Conservation (phyloP, 805 yeast genomes). For the Clavispora phyllophila region DNA sequence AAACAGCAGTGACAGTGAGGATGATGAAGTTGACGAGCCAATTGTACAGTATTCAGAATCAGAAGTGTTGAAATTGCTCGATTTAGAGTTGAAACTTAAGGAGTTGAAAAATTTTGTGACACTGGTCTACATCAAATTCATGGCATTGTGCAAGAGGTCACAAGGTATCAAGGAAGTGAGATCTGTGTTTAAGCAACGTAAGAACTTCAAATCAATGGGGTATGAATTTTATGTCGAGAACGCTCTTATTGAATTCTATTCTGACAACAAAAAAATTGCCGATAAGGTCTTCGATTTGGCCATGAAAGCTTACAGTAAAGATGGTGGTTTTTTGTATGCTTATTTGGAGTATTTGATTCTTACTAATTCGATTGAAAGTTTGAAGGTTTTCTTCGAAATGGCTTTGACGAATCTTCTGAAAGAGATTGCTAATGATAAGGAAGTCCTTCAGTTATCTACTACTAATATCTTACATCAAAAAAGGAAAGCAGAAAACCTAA, state of each 20-base stretch:
- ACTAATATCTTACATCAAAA: conserved; percentile 12
- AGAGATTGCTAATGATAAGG: conserved; percentile 22
- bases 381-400: conserved; percentile 78
- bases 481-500: conserved; percentile 12
- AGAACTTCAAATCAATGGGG: conserved; percentile 51
- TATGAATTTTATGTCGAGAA: conserved; percentile 76
- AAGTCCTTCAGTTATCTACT: conserved; percentile 12
- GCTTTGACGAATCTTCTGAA: conserved; percentile 52
- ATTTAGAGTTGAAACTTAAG: conserved; percentile 17
- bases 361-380: conserved; percentile 65
- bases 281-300: conserved; percentile 76
- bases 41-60: conserved; percentile 13
- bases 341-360: conserved; percentile 71
- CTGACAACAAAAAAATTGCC: conserved; percentile 65
- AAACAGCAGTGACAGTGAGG: conserved; percentile 6
- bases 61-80: conserved; percentile 20
- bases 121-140: conserved; percentile 58
- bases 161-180: conserved; percentile 72
- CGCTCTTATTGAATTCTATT: conserved; percentile 73
- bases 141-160: conserved; percentile 67
- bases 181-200: conserved; percentile 61
- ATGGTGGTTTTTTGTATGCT: conserved; percentile 58
- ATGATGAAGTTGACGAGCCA: background rate
- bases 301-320: conserved; percentile 48
- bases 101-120: conserved; percentile 45